Base-by-base conservation (phyloP, 2,329 filamentous ascomycete species). In the Sclerotinia glacialis region DNA sequence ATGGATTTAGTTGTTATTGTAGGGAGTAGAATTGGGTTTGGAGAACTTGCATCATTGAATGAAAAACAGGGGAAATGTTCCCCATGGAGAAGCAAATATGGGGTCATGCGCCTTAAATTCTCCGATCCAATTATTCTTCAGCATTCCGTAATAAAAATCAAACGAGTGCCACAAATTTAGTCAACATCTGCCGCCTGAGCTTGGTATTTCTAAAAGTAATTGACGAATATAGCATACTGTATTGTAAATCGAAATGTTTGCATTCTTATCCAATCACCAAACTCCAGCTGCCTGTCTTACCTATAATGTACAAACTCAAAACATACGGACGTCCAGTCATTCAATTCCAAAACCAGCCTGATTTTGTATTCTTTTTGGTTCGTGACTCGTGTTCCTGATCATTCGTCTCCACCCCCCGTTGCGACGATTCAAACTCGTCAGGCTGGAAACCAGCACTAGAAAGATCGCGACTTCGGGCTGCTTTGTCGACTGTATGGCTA, bases 331-430 rank as follows among this genome's bases (percentile, higher is more conserved):
- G 16, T 59, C 7, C 16, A 61, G 58, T 44, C 23, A 50, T 21
- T 69, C 61, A 70, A 47, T 70, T 70, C 68, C 68, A 70, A 50
- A 70, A 70, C 68, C 68, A 70, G 9, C 67, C 65, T 8, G 49
- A 28, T 26, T 67, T 69, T 46, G n/a, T 18, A 21, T 52, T 59
- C 42, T 62, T 62, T 34, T 58, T 61, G 31, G 16, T 40, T 49
- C 46, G 34, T 52, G 50, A 42, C 18, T 54, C 47, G 11, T 54
- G 12, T 49, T 47, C 21, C n/a, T 40, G 40, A 47, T 42, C 49
- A 49, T 49, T 7, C 37, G 28, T 54, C 46, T 34, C 37, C 31
- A 40, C 46, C 28, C n/a, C 52, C 3, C 26, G 14, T 18, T 26
- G 60, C 18, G 14, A 42, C 16, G 34, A 7, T n/a, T 28, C 12